Percentiles rank a stretch among this genome's conserved stretches.
Conservation (phyloP, 345 rosid species). For the Eucalyptus virginea region DNA sequence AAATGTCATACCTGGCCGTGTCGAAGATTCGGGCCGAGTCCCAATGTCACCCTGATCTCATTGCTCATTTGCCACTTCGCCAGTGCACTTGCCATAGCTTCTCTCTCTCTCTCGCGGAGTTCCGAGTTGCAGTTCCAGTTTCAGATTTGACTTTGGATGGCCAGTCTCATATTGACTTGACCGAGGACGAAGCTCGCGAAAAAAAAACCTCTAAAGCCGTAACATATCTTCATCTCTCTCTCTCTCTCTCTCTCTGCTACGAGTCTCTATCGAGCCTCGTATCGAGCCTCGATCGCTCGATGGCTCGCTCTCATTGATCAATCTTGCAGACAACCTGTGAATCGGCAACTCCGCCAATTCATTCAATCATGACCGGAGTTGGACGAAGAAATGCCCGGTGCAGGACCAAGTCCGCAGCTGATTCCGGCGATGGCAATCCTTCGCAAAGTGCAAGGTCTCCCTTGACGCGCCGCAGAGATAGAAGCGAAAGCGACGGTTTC, state of each 20-base stretch:
- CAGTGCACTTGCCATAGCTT: background rate
- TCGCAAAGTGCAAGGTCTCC: background rate
- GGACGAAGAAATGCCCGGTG: conserved; percentile 44
- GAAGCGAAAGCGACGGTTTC: conserved; percentile 1
- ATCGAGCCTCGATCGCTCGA: background rate
- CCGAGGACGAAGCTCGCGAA: background rate
- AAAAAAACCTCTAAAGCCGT: background rate
- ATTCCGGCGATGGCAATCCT: conserved; percentile 11
- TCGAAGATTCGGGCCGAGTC: background rate
- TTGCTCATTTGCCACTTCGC: background rate
- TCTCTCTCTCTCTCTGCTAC: background rate
- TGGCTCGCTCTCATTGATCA: background rate
- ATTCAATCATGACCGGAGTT: conserved; percentile 36
- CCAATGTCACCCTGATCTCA: background rate
- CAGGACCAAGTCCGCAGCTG: conserved; percentile 33
- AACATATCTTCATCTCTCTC: no score
- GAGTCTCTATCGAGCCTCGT: no score
- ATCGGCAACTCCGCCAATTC: background rate
- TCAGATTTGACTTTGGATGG: background rate
- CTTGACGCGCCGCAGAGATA: background rate
- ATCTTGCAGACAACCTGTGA: background rate
- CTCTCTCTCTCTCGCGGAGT: background rate
- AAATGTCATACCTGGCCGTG: background rate
- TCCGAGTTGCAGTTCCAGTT: background rate
- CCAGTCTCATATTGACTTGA: background rate